Evolutionary conservation across 2,329 filamentous ascomycete species (phyloP).

Genomic region (Xylaria sp.): DNA sequence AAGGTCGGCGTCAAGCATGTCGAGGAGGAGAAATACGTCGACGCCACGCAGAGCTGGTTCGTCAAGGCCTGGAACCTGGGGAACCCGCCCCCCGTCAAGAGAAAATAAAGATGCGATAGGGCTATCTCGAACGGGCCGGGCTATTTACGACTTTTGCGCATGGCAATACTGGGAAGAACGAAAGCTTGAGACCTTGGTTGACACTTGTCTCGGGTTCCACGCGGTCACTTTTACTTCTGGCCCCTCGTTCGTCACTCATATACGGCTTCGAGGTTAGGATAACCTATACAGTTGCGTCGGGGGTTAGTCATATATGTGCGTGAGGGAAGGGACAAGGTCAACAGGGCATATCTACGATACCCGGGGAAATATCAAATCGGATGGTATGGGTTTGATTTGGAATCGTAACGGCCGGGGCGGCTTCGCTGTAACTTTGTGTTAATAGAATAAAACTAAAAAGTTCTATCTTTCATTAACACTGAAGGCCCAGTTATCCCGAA

Average conservation of each 20-base stretch:
- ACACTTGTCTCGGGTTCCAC: background rate
- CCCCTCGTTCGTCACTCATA: background rate
- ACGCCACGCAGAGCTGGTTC: constrained; percentile 70
- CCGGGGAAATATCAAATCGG: background rate
- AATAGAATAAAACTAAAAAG: background rate
- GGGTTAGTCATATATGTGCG: background rate
- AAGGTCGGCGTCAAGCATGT: constrained; percentile 71
- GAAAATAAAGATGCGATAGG: constrained; percentile 34
- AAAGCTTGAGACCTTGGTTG: background rate
- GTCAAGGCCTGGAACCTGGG: constrained; percentile 68
- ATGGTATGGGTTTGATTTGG: background rate
- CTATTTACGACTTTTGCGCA: constrained; percentile 1
- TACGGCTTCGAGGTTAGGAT: background rate
- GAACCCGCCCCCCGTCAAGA: constrained; percentile 39
- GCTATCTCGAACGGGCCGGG: constrained; percentile 24
- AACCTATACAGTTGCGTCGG: background rate
- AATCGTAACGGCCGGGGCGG: background rate
- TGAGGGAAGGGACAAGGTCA: background rate
- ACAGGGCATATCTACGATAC: background rate
- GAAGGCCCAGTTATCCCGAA: too few species aligned
- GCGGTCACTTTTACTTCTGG: background rate
- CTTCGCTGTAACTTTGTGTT: background rate
- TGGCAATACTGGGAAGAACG: background rate
- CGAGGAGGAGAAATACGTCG: constrained; percentile 70
- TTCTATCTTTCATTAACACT: background rate